Evolutionary conservation across 2,329 filamentous ascomycete genomes (phyloP), one percentile per base, ranked within the genome.

Genomic region (Trichoderma semiorbis): DNA sequence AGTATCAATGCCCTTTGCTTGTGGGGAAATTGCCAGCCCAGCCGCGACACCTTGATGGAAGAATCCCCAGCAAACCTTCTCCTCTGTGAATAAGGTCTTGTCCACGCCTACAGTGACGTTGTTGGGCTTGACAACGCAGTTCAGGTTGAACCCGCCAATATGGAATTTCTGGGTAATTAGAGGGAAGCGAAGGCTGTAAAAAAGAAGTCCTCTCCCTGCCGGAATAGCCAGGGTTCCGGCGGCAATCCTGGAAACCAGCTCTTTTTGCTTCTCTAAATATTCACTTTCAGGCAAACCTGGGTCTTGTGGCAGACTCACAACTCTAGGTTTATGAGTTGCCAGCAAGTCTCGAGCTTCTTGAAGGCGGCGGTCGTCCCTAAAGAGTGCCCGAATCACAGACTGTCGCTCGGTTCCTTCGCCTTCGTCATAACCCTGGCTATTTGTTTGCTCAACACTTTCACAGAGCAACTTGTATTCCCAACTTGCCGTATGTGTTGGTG

Each of bases 11-110:
- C 95, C 95, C 78, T 94, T 94, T 4, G 95, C 95, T 70, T 93
- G 88, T 14, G 91, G 92, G 7, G 96, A 97, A 66, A 99, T 97
- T 71, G 94, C 93, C 30, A 99, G 84, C 3, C 96, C 96, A 28
- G 93, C 93, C n/a, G 95, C 92, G 34, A 97, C 95, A 7, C 96
- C 96, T 72, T 97, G 94, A 79, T 99, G 96, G 82, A 99, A 99
- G 82, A 98, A 99, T 0, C 95, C 95, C 96, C 96, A 99, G 78
- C 94, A 95, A 53, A 97, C 94, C 81, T 97, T 98, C 77, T 99
- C 96, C 82, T 99, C 96, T 0, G 93, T 95, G 77, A 97, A 97
- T 3, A 92, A 85, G 7, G 88, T 86, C 77, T 95, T 94, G 78
- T 99, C 96, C 7, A 96, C 94, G n/a, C 93, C 95, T 34, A 99